These are phyloP conservation scores for Calonectria multiphialidica DNA, from an alignment of 2,329 filamentous ascomycete genomes.

Conservation along the genomic window DNA sequence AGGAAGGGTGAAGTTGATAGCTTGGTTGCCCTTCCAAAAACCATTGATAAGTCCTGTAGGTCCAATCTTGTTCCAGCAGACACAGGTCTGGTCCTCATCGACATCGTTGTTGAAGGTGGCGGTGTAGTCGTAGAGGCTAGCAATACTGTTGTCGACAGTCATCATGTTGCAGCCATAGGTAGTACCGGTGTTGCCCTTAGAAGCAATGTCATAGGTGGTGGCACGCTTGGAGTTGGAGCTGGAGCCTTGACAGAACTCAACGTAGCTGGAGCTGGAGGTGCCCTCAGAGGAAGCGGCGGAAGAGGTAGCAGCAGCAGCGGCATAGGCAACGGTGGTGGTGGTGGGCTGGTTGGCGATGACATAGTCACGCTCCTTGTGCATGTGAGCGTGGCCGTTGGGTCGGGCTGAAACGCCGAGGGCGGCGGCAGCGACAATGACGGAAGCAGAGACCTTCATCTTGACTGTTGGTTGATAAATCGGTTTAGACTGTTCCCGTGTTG, in stretches of 20 bases:
- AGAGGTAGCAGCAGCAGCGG: conserved; percentile 24
- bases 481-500: conserved; percentile 37
- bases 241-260: neutral
- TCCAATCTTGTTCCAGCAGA: conserved; percentile 67
- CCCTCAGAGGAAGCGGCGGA: neutral
- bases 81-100: conserved; percentile 51
- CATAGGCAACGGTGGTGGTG: conserved; percentile 26
- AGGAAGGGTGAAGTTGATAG: conserved; percentile 55
- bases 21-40: conserved; percentile 59
- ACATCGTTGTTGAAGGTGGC: conserved; percentile 55
- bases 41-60: conserved; percentile 56
- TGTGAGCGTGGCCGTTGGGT: conserved; percentile 54
- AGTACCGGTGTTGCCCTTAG: conserved; percentile 61
- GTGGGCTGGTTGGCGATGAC: conserved; percentile 51
- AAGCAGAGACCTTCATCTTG: conserved; percentile 57
- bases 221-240: conserved; percentile 58
- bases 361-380: conserved; percentile 49
- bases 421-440: conserved; percentile 52
- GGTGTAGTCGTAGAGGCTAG: conserved; percentile 58
- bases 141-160: conserved; percentile 52
- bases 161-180: conserved; percentile 66
- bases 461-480: conserved; percentile 13
- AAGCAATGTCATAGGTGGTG: conserved; percentile 58
- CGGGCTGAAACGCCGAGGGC: conserved; percentile 56
- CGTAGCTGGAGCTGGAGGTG: conserved; percentile 20